Conservation (phyloP, 169 alveolate species). For the Theileria parva region DNA sequence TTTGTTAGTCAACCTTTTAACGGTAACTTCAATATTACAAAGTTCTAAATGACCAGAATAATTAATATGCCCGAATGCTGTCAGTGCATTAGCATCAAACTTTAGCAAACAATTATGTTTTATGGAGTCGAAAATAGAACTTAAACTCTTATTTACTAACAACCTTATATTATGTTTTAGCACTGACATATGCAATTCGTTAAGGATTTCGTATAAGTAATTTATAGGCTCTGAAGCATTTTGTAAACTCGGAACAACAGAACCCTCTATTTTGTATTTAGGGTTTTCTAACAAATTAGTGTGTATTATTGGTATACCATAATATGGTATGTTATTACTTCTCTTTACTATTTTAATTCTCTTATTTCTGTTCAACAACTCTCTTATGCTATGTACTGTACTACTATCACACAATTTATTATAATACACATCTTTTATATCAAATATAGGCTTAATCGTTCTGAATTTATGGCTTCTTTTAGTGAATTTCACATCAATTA, state of each 20-base stretch:
- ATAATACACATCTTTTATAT: background rate
- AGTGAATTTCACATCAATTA: background rate
- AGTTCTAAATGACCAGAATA: background rate
- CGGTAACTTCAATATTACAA: background rate
- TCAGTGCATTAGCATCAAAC: background rate
- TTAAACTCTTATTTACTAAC: background rate
- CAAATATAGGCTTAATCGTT: background rate
- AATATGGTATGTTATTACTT: conserved; percentile 4
- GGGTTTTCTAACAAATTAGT: background rate
- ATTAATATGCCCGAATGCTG: background rate
- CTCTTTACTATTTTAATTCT: background rate
- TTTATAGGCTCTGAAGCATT: background rate
- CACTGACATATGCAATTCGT: background rate
- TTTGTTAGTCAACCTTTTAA: background rate
- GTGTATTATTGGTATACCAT: conserved; percentile 26
- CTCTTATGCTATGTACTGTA: background rate
- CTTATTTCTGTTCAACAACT: background rate
- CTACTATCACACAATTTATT: background rate
- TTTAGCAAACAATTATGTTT: too few species aligned
- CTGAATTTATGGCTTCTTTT: background rate
- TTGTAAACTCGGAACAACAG: background rate
- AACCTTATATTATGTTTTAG: background rate
- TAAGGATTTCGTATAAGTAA: background rate
- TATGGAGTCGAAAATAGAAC: background rate
- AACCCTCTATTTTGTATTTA: background rate